A percentile compares a stretch with the other conserved stretches of the same genome.
Evolutionary conservation across 192 early-diverging fungal genomes (phyloP).

Genomic region (Powellomyces hirtus): DNA sequence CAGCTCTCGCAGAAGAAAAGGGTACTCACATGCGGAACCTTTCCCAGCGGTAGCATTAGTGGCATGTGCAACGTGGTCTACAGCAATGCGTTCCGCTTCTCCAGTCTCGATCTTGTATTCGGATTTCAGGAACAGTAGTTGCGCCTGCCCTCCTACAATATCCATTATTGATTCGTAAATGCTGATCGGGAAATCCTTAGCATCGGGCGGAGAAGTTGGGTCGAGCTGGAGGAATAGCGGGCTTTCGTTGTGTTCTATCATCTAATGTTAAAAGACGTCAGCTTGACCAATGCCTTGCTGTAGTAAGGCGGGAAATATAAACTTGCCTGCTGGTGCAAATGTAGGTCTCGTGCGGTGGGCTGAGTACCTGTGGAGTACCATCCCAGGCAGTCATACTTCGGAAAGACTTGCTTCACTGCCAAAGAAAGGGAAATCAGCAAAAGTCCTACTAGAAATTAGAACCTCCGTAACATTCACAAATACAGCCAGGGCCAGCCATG

Average conservation of each 20-base stretch:
- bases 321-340: slow-evolving; percentile 71
- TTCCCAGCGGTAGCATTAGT: slow-evolving; percentile 51
- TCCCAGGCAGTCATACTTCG: slow-evolving; percentile 75
- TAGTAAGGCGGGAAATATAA: too few relatives aligned
- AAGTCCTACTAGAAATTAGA: too few relatives aligned
- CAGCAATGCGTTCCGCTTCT: slow-evolving; percentile 84
- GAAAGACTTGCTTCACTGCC: slow-evolving; percentile 80
- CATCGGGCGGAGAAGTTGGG: slow-evolving; percentile 35
- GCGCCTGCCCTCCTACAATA: slow-evolving; percentile 49
- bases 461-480: too few relatives aligned
- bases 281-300: not conserved
- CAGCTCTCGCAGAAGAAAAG: too few relatives aligned
- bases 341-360: slow-evolving; percentile 62
- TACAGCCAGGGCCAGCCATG: too few relatives aligned
- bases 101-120: slow-evolving; percentile 78
- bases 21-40: slow-evolving; percentile 53
- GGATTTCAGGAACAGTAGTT: slow-evolving; percentile 62
- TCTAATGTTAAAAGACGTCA: slow-evolving; percentile 37
- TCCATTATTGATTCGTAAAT: slow-evolving; percentile 80
- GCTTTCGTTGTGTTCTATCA: slow-evolving; percentile 71
- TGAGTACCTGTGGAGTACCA: slow-evolving; percentile 74
- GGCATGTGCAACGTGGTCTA: slow-evolving; percentile 79
- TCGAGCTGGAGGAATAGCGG: slow-evolving; percentile 73
- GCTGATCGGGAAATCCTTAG: slow-evolving; percentile 69
- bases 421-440: not conserved